Conservation (phyloP, 208 protist genomes). For the Trypanosoma mega region DNA sequence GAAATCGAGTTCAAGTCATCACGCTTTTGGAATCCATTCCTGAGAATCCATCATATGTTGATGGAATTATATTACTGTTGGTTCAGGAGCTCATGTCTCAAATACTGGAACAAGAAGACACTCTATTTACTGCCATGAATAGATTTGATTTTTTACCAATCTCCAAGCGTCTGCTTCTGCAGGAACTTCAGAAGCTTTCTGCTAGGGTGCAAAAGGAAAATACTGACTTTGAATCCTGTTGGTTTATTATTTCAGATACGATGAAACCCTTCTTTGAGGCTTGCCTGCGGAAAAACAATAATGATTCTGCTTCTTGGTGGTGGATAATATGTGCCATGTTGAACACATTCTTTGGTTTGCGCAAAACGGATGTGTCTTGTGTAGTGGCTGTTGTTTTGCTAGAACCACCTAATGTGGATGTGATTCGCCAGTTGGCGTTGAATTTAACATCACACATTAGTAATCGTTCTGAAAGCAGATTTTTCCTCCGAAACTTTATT, state of each 20-base stretch:
- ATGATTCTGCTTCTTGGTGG: slow-evolving; percentile 8
- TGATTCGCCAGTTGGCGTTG: not conserved
- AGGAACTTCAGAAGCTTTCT: slow-evolving; percentile 4
- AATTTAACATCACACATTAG: slow-evolving; percentile 2
- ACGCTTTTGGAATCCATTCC: slow-evolving; percentile 6
- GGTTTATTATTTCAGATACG: slow-evolving; percentile 3
- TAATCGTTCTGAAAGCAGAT: not conserved
- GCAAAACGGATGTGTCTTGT: not conserved
- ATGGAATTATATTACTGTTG: not conserved
- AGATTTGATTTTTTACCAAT: slow-evolving; percentile 8
- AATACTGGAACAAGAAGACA: slow-evolving; percentile 12
- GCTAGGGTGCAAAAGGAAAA: not conserved
- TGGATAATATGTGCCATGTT: slow-evolving; percentile 15
- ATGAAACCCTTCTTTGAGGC: slow-evolving; percentile 13
- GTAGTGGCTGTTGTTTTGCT: slow-evolving; percentile 3
- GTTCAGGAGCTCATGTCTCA: slow-evolving; percentile 14
- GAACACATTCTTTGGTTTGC: slow-evolving; percentile 10
- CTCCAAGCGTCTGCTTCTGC: slow-evolving; percentile 5
- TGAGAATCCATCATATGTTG: not conserved
- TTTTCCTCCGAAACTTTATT: not conserved
- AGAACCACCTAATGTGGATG: not conserved
- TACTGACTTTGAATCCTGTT: not conserved
- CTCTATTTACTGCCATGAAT: slow-evolving; percentile 17
- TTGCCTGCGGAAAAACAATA: slow-evolving; percentile 3
- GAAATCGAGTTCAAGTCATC: slow-evolving; percentile 24